Evolutionary conservation across 1,139 yeast genomes (phyloP).

Genomic region (Lodderomyces oxycetoniae): DNA sequence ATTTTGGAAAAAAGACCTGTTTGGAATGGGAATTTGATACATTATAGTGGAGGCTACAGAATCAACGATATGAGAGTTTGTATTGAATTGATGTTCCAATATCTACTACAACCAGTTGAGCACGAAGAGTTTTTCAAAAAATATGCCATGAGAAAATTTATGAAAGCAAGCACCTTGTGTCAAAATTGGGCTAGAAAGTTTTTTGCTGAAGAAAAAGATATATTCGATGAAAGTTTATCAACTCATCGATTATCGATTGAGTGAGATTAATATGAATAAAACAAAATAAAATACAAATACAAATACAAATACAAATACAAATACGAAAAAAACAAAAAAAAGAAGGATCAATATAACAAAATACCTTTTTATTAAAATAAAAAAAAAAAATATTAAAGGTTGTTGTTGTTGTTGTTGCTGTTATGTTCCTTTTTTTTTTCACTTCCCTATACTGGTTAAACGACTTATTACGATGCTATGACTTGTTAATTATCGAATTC

Average conservation of each 20-base stretch:
- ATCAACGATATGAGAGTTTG: slow-evolving; percentile 68
- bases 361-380: too few species aligned
- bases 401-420: too few species aligned
- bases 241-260: slow-evolving; percentile 15
- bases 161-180: slow-evolving; percentile 86
- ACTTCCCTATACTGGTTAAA: too few species aligned
- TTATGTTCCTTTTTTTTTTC: too few species aligned
- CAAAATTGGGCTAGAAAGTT: slow-evolving; percentile 85
- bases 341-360: too few species aligned
- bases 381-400: too few species aligned
- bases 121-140: slow-evolving; percentile 94
- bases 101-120: slow-evolving; percentile 74
- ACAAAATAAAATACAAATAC: too few species aligned
- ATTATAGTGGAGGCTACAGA: slow-evolving; percentile 89
- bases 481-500: too few species aligned
- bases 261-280: slow-evolving; percentile 5
- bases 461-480: too few species aligned
- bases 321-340: too few species aligned
- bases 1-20: slow-evolving; percentile 66
- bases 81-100: slow-evolving; percentile 70
- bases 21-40: slow-evolving; percentile 83
- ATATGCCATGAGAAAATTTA: slow-evolving; percentile 84
- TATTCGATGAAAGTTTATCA: slow-evolving; percentile 19
- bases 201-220: slow-evolving; percentile 31
- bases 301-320: too few species aligned